Conservation (phyloP, 441 rosid species). For the Adansonia grandidieri region DNA sequence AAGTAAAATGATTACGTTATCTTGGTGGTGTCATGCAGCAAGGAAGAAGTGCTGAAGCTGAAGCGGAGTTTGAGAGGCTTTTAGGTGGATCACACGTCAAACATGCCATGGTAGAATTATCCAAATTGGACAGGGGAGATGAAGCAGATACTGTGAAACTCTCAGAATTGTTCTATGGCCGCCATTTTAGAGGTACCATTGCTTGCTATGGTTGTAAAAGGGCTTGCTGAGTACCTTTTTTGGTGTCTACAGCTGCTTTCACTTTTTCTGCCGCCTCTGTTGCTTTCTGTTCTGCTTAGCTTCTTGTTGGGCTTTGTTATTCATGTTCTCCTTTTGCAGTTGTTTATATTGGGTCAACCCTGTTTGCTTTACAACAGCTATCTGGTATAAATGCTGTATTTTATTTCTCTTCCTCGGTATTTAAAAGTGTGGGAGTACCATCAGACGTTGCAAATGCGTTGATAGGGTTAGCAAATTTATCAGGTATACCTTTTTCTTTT, state of each 20-base stretch:
- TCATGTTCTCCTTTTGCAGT: conserved; percentile 92
- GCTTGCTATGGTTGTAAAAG: not conserved
- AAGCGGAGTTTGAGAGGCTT: conserved; percentile 81
- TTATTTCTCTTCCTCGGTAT: conserved; percentile 96
- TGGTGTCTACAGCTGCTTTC: conserved; percentile 27
- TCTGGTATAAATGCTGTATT: conserved; percentile 96
- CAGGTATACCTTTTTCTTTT: conserved; percentile 45
- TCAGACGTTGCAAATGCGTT: conserved; percentile 72
- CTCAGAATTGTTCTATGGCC: conserved; percentile 74
- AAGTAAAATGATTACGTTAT: conserved; percentile 25
- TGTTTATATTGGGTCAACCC: conserved; percentile 99
- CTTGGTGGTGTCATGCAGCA: conserved; percentile 52
- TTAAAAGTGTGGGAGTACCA: conserved; percentile 91
- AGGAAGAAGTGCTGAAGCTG: conserved; percentile 87
- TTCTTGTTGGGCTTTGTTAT: conserved; percentile 58
- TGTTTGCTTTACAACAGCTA: conserved; percentile 99
- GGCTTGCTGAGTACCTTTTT: conserved; percentile 20
- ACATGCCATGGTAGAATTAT: conserved; percentile 74
- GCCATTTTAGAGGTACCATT: conserved; percentile 72
- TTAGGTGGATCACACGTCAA: conserved; percentile 79
- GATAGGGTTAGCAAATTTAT: conserved; percentile 77
- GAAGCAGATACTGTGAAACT: conserved; percentile 61
- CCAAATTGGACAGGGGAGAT: conserved; percentile 75
- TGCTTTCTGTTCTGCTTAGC: conserved; percentile 29
- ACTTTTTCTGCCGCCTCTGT: conserved; percentile 13